Evolutionary conservation across 225 moss, liverwort and hornwort species (phyloP), one percentile per base, ranked within the genome.

Genomic region (Lunularia cruciata): DNA sequence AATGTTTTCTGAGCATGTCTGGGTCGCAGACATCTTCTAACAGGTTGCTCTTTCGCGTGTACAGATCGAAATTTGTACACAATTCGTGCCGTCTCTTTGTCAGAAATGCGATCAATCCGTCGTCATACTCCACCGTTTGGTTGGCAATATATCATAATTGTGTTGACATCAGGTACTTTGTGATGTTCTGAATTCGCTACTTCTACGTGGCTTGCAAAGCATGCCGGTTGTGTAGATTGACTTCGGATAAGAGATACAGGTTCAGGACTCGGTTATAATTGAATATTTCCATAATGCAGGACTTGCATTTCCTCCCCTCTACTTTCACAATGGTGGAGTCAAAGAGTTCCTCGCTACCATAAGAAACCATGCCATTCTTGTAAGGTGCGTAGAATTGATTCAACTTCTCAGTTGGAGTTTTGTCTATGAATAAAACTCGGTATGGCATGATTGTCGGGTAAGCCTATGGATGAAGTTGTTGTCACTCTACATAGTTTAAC

Each of bases 31-130:
- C 20, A 15, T 22, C 28, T 8, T 0, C 46, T 75, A 36, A 40
- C 45, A 78, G 9, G 76, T 70, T 70, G 69, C 54, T 67, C 33
- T 40, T 76, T 69, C 72, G 76, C 77, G 22, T 75, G 16, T 69
- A 79, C 92, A 98, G 96, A 92, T 78, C 79, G 98, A 78, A 93
- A 98, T 78, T 78, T 98, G 88, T 98, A 98, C 84, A 93, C 93
- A 57, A 98, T 98, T 80, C 93, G 91, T 77, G 93, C 98, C 72
- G 91, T 93, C 78, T 91, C 98, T 31, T 66, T 98, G 76, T 86
- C 89, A 72, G 98, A 98, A 75, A 89, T 98, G 84, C 87, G 98
- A 66, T 98, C 98, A 55, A 91, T 98, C 79, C 98, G 98, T 74
- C 93, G 93, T 67, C 93, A 98, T 57, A 98, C 93, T 23, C 98